phyloP scores from a whole-genome alignment of 345 rosid species.

The Melaleuca alternifolia region DNA sequence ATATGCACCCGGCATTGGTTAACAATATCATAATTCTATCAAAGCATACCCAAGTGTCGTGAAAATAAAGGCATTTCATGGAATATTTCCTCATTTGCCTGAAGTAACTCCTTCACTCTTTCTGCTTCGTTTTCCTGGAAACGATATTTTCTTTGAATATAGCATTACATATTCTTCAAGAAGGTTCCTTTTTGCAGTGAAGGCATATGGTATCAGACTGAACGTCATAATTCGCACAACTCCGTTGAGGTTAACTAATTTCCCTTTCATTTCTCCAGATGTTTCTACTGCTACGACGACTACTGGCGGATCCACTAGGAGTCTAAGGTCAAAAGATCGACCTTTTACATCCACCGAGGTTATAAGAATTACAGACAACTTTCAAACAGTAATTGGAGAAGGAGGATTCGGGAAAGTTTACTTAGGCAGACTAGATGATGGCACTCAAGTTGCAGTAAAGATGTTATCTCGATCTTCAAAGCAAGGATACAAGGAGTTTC shows the following conservation, averaged over 20 bases:
- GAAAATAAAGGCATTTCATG: not conserved
- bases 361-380: constrained; percentile 8
- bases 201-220: not conserved
- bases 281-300: not conserved
- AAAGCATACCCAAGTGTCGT: not conserved
- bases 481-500: constrained; percentile 21
- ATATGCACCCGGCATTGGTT: not conserved
- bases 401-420: constrained; percentile 27
- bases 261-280: not conserved
- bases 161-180: too few relatives aligned
- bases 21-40: not conserved
- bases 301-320: not conserved
- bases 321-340: not conserved
- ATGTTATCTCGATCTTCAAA: constrained; percentile 13
- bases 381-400: not conserved
- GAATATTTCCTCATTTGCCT: not conserved
- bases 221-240: not conserved
- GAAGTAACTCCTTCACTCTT: not conserved
- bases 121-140: not conserved
- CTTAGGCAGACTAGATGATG: constrained; percentile 8
- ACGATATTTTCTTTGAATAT: not conserved
- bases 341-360: constrained; percentile 9
- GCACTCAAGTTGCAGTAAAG: constrained; percentile 16
- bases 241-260: not conserved
- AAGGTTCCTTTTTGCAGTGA: too few relatives aligned